These are phyloP conservation scores for Floccularia luteovirens DNA, from an alignment of 768 basidiomycete genomes.

Conservation along the genomic window DNA sequence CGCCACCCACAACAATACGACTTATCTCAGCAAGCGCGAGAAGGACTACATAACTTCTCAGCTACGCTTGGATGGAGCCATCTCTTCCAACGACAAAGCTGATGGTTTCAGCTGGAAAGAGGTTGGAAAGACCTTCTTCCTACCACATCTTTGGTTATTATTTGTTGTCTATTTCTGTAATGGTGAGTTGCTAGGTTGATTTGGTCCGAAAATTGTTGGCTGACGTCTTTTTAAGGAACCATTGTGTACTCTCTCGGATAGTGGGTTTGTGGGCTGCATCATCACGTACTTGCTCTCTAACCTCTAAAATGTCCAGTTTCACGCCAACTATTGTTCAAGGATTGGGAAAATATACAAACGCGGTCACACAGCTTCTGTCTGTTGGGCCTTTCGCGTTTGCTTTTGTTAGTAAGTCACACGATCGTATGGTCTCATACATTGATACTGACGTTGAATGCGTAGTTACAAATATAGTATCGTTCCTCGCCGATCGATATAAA, in stretches of 20 bases:
- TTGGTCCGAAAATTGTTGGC: no score
- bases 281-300: no score
- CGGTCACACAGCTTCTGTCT: slow-evolving; percentile 44
- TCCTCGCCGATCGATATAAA: slow-evolving; percentile 44
- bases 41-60: slow-evolving; percentile 34
- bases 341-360: slow-evolving; percentile 48
- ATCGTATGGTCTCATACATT: no score
- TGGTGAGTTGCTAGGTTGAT: no score
- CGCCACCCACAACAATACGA: slow-evolving; percentile 29
- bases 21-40: slow-evolving; percentile 45
- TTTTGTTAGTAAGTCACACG: slow-evolving; percentile 34
- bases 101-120: slow-evolving; percentile 54
- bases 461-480: slow-evolving; percentile 29
- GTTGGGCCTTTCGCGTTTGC: slow-evolving; percentile 49
- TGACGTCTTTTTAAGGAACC: no score
- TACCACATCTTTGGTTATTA: slow-evolving; percentile 49
- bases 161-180: slow-evolving; percentile 43
- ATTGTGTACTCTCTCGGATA: slow-evolving; percentile 41
- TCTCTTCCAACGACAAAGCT: slow-evolving; percentile 17
- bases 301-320: slow-evolving; percentile 36
- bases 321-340: slow-evolving; percentile 63
- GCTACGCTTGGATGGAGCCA: slow-evolving; percentile 14
- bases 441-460: no score
- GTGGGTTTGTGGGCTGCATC: no score
- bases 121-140: slow-evolving; percentile 35